These are phyloP conservation scores for Colletotrichum liriopes DNA, from an alignment of 2,329 filamentous ascomycete species.

Conservation along the genomic window DNA sequence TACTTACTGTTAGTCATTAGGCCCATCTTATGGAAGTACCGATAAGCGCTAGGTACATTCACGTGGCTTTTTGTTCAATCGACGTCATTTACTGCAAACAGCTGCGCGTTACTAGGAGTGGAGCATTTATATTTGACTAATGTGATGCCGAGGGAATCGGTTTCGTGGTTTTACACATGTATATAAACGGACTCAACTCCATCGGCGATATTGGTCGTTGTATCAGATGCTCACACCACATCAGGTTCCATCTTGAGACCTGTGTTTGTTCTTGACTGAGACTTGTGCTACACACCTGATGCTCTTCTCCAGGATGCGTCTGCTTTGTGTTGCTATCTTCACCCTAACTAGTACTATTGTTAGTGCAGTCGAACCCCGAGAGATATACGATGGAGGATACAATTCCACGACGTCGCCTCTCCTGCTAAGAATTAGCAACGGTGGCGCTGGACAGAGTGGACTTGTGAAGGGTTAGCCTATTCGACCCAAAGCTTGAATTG, in stretches of 20 bases:
- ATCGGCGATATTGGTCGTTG: background rate
- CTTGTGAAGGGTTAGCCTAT: background rate
- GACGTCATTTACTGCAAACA: background rate
- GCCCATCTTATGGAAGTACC: background rate
- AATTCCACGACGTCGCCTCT: background rate
- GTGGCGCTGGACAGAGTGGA: background rate
- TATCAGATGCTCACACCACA: no score
- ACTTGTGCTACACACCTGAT: background rate
- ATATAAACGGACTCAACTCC: background rate
- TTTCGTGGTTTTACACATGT: background rate
- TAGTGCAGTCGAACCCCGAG: background rate
- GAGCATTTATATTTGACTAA: background rate
- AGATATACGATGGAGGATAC: background rate
- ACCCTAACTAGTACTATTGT: background rate
- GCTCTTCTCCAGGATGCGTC: background rate
- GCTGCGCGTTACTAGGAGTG: background rate
- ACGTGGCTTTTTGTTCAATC: background rate
- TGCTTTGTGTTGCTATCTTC: background rate
- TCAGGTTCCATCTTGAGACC: background rate
- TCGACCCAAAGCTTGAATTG: background rate
- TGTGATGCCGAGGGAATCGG: background rate
- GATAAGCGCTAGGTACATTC: background rate
- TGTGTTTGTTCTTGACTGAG: background rate
- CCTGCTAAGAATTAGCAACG: background rate
- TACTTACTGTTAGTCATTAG: background rate